Conservation (phyloP, 2,329 filamentous ascomycete genomes). For the Diaporthe longicolla region DNA sequence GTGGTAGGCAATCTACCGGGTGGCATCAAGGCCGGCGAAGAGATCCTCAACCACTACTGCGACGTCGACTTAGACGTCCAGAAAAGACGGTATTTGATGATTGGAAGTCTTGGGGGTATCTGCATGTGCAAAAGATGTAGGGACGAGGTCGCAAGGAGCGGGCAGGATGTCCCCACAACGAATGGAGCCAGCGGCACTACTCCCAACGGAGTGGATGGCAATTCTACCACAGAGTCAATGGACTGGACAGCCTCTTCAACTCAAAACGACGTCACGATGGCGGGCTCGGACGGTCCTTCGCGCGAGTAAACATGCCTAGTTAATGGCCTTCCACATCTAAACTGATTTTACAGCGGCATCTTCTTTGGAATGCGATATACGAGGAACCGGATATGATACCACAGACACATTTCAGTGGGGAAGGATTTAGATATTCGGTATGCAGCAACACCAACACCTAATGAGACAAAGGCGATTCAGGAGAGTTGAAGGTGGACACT, state of each 20-base stretch:
- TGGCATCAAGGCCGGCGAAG: constrained; percentile 83
- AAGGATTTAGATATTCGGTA: constrained; percentile 9
- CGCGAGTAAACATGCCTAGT: background rate
- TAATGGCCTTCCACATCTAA: background rate
- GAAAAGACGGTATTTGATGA: constrained; percentile 89
- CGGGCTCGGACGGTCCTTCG: background rate
- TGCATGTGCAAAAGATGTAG: constrained; percentile 90
- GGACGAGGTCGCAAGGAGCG: constrained; percentile 69
- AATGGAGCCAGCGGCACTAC: background rate
- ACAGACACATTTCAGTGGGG: constrained; percentile 25
- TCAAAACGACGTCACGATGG: constrained; percentile 5
- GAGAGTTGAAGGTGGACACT: background rate
- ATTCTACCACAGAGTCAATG: constrained; percentile 10
- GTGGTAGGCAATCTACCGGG: constrained; percentile 65
- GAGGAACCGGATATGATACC: constrained; percentile 30
- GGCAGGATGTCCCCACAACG: background rate
- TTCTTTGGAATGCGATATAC: constrained; percentile 29
- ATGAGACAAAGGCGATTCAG: background rate
- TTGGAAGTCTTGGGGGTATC: constrained; percentile 87
- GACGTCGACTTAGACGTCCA: constrained; percentile 84
- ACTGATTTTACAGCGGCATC: constrained; percentile 28
- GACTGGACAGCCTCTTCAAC: constrained; percentile 12
- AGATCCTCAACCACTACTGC: constrained; percentile 92
- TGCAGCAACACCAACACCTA: constrained; percentile 14
- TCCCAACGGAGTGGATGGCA: background rate